Evolutionary conservation across 2,329 filamentous ascomycete species (phyloP), one percentile per base, ranked within the genome.

Genomic region (Epichloe coenophiala): DNA sequence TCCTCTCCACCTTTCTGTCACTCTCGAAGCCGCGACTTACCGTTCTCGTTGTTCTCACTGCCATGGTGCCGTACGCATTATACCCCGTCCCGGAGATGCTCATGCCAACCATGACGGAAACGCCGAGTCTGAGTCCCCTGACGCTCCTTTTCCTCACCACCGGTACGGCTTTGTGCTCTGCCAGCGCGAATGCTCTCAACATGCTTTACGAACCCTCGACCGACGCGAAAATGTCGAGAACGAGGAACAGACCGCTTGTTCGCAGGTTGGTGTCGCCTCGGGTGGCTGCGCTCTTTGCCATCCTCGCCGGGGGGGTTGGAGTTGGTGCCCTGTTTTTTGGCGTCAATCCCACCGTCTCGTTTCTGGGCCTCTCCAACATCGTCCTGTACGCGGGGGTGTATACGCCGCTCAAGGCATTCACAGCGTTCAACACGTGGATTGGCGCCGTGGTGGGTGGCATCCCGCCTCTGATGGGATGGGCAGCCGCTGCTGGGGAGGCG

Each of bases 401-500:
- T 67, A 98, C 93, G 0, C 90, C 91, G 0, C 71, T 97, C 61
- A 98, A 98, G 69, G 83, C 88, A 6, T 72, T 96, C 12, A 86
- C 84, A 3, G 86, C 84, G 9, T 69, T 90, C 52, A 98, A 98
- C 63, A 98, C 93, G 0, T 98, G 93, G 93, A 78, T 94, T 15
- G 93, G 93, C 15, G 93, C 90, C 3, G 68, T 98, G 0, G 88
- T 98, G 0, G 93, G 93, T 54, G 90, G 85, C 1, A 95, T 98
- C 51, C 91, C 93, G 1, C 93, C 93, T 1, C 70, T 98, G 35
- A 98, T 98, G 93, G 93, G 93, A 56, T 98, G 93, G 93, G 87
- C 89, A 15, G 93, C 93, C 0, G 93, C 93, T 0, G 90, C 89
- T 0, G 90, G 89, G 48, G 88, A 96, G 66, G 84, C 83, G 44